These are phyloP conservation scores for Eimeria sp. DNA, from an alignment of 169 alveolate genomes.

Conservation along the genomic window DNA sequence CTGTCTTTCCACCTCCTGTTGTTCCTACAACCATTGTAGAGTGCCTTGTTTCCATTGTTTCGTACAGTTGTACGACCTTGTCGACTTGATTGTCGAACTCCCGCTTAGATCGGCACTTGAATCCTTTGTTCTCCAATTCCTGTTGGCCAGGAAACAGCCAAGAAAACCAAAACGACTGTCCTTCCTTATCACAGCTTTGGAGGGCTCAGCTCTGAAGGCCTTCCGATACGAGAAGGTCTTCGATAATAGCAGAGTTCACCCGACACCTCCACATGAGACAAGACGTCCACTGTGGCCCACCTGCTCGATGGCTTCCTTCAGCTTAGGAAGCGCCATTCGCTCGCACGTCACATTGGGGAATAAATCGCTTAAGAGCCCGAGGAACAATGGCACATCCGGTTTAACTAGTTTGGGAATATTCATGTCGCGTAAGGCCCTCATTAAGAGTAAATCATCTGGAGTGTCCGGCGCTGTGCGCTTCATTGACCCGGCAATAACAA, in stretches of 20 bases:
- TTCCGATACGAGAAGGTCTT: neutral
- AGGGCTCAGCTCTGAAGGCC: no score
- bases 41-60: conserved; percentile 97
- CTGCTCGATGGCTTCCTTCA: conserved; percentile 86
- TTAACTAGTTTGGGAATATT: conserved; percentile 96
- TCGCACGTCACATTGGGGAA: conserved; percentile 96
- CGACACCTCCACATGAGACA: neutral
- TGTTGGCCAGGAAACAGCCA: conserved; percentile 65
- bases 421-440: conserved; percentile 98
- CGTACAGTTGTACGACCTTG: conserved; percentile 95
- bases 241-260: neutral
- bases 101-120: conserved; percentile 87
- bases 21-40: conserved; percentile 97
- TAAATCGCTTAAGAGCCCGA: conserved; percentile 96
- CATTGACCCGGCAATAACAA: conserved; percentile 97
- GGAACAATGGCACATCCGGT: conserved; percentile 93
- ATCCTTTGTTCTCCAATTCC: conserved; percentile 77
- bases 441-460: conserved; percentile 96
- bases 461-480: conserved; percentile 96
- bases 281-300: neutral
- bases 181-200: no score
- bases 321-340: conserved; percentile 93
- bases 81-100: conserved; percentile 92
- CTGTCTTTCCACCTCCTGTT: conserved; percentile 96
- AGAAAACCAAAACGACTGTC: no score